Conservation (phyloP, 1,139 yeast species). For the Chernovozyma sophiae-reginae region DNA sequence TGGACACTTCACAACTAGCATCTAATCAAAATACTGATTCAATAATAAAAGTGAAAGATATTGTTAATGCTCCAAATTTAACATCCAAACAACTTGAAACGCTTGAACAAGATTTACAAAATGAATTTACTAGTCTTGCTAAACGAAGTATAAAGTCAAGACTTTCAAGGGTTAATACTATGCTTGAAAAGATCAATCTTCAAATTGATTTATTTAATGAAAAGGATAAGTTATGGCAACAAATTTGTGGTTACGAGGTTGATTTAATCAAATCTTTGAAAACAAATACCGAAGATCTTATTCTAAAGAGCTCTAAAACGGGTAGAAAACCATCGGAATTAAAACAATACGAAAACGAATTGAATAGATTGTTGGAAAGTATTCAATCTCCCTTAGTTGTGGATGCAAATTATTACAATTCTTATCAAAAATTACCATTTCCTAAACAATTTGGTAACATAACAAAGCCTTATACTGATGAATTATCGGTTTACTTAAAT, state of each 20-base stretch:
- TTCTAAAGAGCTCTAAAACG: slow-evolving; percentile 11
- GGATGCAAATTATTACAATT: slow-evolving; percentile 20
- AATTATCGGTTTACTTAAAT: slow-evolving; percentile 22
- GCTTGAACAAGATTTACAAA: slow-evolving; percentile 26
- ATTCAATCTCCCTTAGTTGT: slow-evolving; percentile 33
- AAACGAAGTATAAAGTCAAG: slow-evolving; percentile 29
- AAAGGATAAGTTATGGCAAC: slow-evolving; percentile 34
- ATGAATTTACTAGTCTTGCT: slow-evolving; percentile 29
- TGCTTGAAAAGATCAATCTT: slow-evolving; percentile 23
- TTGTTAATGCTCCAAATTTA: slow-evolving; percentile 12
- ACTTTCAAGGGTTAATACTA: slow-evolving; percentile 26
- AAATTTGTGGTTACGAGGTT: slow-evolving; percentile 29
- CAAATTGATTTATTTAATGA: slow-evolving; percentile 26
- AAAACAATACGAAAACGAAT: slow-evolving; percentile 29
- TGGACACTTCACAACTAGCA: neutral
- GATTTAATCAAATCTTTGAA: slow-evolving; percentile 31
- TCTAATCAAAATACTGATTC: neutral
- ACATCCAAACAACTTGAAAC: slow-evolving; percentile 26
- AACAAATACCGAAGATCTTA: slow-evolving; percentile 30
- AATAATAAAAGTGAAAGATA: neutral
- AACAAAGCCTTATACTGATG: slow-evolving; percentile 21
- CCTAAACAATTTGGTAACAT: slow-evolving; percentile 24
- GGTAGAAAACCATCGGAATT: slow-evolving; percentile 17
- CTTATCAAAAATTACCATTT: slow-evolving; percentile 24
- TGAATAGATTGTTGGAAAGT: slow-evolving; percentile 23